Percentiles rank a stretch among this genome's conserved stretches.
Evolutionary conservation across 1,284 basidiomycete species (phyloP).

Genomic region (Ustilago xerochloae): DNA sequence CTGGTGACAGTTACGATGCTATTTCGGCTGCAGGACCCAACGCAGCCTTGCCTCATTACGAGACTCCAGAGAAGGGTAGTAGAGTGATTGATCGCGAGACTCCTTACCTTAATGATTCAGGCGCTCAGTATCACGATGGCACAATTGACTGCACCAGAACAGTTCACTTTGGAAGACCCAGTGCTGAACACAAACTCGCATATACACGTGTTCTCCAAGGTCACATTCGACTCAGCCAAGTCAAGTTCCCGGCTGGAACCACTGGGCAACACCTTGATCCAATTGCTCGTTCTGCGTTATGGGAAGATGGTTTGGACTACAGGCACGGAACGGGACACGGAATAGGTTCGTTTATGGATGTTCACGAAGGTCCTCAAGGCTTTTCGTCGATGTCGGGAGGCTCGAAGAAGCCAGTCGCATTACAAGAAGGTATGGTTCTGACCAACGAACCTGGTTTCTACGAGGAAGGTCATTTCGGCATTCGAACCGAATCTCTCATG

Average conservation of each 20-base stretch:
- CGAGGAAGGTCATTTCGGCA: conserved; percentile 62
- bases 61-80: conserved; percentile 57
- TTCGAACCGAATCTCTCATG: conserved; percentile 62
- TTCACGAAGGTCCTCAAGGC: conserved; percentile 64
- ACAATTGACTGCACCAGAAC: conserved; percentile 66
- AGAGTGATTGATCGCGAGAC: conserved; percentile 56
- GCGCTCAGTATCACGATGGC: conserved; percentile 63
- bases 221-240: conserved; percentile 54
- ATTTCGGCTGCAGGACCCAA: conserved; percentile 62
- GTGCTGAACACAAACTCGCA: conserved; percentile 59
- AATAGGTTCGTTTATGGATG: conserved; percentile 59
- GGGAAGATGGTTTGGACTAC: conserved; percentile 61
- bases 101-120: conserved; percentile 64
- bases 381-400: conserved; percentile 57
- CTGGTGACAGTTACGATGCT: conserved; percentile 64
- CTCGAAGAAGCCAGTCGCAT: conserved; percentile 42
- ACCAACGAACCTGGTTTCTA: conserved; percentile 65
- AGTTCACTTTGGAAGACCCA: conserved; percentile 63
- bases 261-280: conserved; percentile 60
- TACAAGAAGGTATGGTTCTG: conserved; percentile 56
- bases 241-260: conserved; percentile 60
- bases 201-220: conserved; percentile 65
- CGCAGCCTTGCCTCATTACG: conserved; percentile 65
- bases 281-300: conserved; percentile 58
- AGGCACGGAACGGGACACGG: conserved; percentile 64